These are phyloP conservation scores for Juglanconis juglandina DNA, from an alignment of 2,329 filamentous ascomycete species.

Conservation along the genomic window DNA sequence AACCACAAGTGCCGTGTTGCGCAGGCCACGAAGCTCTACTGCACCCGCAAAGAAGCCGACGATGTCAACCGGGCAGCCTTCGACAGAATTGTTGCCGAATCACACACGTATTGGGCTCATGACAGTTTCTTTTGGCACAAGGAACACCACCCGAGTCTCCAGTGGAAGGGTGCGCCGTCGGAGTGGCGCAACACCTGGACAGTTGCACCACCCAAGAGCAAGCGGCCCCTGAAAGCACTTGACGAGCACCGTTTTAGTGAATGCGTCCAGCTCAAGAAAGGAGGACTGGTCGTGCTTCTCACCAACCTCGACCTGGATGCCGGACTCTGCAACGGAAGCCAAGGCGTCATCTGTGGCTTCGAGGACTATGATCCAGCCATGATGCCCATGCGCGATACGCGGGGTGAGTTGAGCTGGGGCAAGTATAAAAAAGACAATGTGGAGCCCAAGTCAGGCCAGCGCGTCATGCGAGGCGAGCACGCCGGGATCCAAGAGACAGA, in stretches of 20 bases:
- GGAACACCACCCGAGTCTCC: constrained; percentile 24
- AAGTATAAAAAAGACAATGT: neutral
- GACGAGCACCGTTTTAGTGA: constrained; percentile 45
- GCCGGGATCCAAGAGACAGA: constrained; percentile 33
- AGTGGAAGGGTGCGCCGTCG: constrained; percentile 22
- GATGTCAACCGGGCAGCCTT: constrained; percentile 33
- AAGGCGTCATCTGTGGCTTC: constrained; percentile 44
- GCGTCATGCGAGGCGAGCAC: constrained; percentile 33
- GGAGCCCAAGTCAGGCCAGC: constrained; percentile 11
- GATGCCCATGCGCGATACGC: constrained; percentile 22
- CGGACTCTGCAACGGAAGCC: constrained; percentile 46
- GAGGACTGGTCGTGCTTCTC: constrained; percentile 51
- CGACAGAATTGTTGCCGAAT: constrained; percentile 27
- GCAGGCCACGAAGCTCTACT: constrained; percentile 43
- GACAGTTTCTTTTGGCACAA: constrained; percentile 40
- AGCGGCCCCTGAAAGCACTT: constrained; percentile 32
- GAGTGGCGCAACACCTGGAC: neutral
- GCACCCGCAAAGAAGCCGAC: constrained; percentile 36
- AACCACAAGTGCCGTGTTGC: constrained; percentile 39
- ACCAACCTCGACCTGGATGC: constrained; percentile 41
- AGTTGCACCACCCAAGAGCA: constrained; percentile 13
- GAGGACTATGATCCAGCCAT: constrained; percentile 29
- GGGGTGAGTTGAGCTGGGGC: neutral
- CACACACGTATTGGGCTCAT: constrained; percentile 29
- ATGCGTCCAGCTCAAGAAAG: constrained; percentile 42